phyloP scores from a whole-genome alignment of 2,329 filamentous ascomycete species.

The Fusarium sulawesiense region DNA sequence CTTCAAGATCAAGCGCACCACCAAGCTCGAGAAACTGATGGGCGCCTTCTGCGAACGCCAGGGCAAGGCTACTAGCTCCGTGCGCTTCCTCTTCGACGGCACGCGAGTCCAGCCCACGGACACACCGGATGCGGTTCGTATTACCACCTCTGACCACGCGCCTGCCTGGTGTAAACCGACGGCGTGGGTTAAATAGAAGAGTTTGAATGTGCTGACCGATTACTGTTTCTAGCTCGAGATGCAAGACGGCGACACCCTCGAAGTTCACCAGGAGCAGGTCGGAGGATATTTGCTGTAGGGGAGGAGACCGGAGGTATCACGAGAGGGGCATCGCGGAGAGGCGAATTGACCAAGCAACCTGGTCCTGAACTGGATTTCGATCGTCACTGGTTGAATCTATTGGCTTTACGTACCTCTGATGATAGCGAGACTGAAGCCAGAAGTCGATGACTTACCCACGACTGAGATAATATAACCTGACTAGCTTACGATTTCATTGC shows the following conservation, averaged over 20 bases:
- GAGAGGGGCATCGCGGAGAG: constrained; percentile 10
- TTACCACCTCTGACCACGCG: constrained; percentile 2
- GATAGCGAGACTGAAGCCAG: constrained; percentile 31
- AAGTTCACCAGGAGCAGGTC: constrained; percentile 98
- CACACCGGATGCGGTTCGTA: constrained; percentile 88
- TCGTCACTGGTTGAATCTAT: constrained; percentile 19
- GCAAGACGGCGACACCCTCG: constrained; percentile 93
- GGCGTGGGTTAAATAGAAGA: not conserved
- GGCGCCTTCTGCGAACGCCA: constrained; percentile 96
- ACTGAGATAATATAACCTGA: constrained; percentile 49
- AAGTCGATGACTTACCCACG: constrained; percentile 44
- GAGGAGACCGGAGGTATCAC: constrained; percentile 1
- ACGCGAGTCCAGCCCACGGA: constrained; percentile 89
- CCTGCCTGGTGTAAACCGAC: not conserved
- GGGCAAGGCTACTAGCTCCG: constrained; percentile 84
- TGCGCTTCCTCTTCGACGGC: constrained; percentile 97
- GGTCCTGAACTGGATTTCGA: constrained; percentile 31
- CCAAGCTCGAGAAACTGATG: constrained; percentile 97
- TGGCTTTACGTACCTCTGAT: constrained; percentile 41
- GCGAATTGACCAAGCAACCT: constrained; percentile 16
- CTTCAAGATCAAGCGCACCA: constrained; percentile 99
- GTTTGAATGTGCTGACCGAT: constrained; percentile 19
- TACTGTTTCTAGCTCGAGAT: constrained; percentile 81
- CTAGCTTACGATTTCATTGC: not conserved
- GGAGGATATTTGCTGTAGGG: constrained; percentile 67